These are phyloP conservation scores for Exophiala viscosa DNA, from an alignment of 2,329 filamentous ascomycete species.

Conservation along the genomic window DNA sequence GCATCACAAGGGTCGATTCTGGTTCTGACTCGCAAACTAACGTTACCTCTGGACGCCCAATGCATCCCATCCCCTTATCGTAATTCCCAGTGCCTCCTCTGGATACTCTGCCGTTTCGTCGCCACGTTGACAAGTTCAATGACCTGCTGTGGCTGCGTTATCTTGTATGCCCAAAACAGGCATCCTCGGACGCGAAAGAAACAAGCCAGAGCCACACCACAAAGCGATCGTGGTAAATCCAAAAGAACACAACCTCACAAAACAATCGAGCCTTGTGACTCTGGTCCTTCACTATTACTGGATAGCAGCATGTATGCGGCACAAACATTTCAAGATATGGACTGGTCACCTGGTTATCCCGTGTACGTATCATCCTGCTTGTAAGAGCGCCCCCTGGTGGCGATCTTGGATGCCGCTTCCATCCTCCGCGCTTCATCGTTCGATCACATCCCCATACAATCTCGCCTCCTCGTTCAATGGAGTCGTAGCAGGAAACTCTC, in stretches of 20 bases:
- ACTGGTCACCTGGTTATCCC: conserved; percentile 1
- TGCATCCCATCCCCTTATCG: too few species aligned
- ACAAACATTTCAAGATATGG: conserved; percentile 1
- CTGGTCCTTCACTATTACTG: conserved; percentile 8
- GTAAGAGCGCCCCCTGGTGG: not conserved
- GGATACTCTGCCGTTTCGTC: too few species aligned
- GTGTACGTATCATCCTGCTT: not conserved
- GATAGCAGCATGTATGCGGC: not conserved
- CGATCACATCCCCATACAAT: conserved; percentile 17
- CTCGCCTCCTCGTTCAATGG: conserved; percentile 13
- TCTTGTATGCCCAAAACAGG: too few species aligned
- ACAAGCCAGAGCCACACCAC: too few species aligned
- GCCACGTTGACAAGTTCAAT: too few species aligned
- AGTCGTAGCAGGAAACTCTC: conserved; percentile 53
- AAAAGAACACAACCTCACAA: conserved; percentile 2
- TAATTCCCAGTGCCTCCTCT: too few species aligned
- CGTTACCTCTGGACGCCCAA: too few species aligned
- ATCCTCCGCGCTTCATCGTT: not conserved
- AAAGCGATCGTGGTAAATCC: conserved; percentile 17
- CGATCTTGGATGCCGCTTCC: not conserved
- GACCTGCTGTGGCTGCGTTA: too few species aligned
- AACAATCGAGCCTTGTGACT: not conserved
- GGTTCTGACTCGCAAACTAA: too few species aligned
- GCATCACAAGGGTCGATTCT: too few species aligned
- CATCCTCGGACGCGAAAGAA: too few species aligned